A percentile compares a stretch with the other conserved stretches of the same genome.
Conservation (phyloP, 2,329 filamentous ascomycete genomes). For the Penicillium nordicum region DNA sequence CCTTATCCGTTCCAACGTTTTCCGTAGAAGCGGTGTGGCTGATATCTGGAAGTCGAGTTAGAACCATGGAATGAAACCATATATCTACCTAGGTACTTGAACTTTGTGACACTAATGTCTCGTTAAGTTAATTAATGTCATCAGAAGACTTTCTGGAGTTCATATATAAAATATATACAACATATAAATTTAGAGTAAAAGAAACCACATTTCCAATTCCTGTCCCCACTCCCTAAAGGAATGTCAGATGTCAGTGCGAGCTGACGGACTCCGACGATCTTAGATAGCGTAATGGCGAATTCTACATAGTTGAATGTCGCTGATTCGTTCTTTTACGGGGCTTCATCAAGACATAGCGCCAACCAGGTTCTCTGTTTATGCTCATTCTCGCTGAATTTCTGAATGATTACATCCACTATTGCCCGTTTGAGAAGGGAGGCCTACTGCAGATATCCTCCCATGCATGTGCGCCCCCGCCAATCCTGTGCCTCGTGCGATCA, state of each 20-base stretch:
- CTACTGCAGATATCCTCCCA: slow-evolving; percentile 9
- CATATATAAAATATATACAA: neutral
- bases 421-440: neutral
- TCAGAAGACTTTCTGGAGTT: neutral
- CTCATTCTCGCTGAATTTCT: slow-evolving; percentile 2
- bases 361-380: slow-evolving; percentile 12
- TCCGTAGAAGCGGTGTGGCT: slow-evolving; percentile 27
- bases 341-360: slow-evolving; percentile 6
- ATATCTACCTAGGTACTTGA: neutral
- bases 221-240: slow-evolving; percentile 9
- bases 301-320: neutral
- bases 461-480: slow-evolving; percentile 11
- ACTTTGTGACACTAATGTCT: neutral
- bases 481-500: slow-evolving; percentile 11
- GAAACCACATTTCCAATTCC: neutral
- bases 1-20: neutral
- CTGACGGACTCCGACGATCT: slow-evolving; percentile 12
- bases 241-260: slow-evolving; percentile 33
- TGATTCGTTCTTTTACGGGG: slow-evolving; percentile 16
- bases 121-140: slow-evolving; percentile 2
- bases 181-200: neutral
- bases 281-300: slow-evolving; percentile 17
- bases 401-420: slow-evolving; percentile 11
- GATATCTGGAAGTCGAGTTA: slow-evolving; percentile 2
- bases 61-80: slow-evolving; percentile 7